Conservation (phyloP, 805 yeast species). For the Candida insectalens region DNA sequence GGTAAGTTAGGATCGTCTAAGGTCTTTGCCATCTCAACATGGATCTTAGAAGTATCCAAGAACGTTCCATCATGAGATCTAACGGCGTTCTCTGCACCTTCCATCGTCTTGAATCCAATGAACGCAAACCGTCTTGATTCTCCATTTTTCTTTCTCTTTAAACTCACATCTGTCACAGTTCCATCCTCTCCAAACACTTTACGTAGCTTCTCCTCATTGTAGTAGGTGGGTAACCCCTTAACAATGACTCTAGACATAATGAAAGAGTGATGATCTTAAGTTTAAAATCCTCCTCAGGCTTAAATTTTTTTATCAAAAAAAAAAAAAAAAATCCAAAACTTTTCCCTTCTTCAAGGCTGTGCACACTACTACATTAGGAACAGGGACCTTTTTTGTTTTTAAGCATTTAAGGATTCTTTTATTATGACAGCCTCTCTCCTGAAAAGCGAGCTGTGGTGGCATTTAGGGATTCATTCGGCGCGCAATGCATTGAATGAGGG, state of each 20-base stretch:
- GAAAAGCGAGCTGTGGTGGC: constrained; percentile 4
- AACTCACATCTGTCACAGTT: constrained; percentile 78
- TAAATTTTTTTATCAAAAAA: neutral
- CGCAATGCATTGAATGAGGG: constrained; percentile 2
- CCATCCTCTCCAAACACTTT: constrained; percentile 53
- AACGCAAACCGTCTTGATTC: constrained; percentile 90
- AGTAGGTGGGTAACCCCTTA: constrained; percentile 75
- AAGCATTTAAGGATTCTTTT: neutral
- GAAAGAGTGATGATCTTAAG: neutral
- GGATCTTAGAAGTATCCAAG: constrained; percentile 72
- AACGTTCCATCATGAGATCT: constrained; percentile 66
- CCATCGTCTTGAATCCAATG: constrained; percentile 66
- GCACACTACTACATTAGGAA: constrained; percentile 1
- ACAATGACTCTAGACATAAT: constrained; percentile 80
- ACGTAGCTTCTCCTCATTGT: constrained; percentile 62
- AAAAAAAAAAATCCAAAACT: constrained; percentile 1
- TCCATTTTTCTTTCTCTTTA: constrained; percentile 74
- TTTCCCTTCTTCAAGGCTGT: neutral
- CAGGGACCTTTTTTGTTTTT: constrained; percentile 4
- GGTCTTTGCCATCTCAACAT: constrained; percentile 76
- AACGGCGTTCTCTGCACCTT: constrained; percentile 74
- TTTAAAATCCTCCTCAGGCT: neutral
- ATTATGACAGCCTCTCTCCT: neutral
- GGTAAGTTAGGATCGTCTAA: constrained; percentile 81
- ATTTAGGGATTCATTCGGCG: constrained; percentile 6